Percentiles rank a stretch among this genome's conserved stretches.
Evolutionary conservation across 176 grass and related monocot species (phyloP).

Genomic region (Melocanna baccifera): DNA sequence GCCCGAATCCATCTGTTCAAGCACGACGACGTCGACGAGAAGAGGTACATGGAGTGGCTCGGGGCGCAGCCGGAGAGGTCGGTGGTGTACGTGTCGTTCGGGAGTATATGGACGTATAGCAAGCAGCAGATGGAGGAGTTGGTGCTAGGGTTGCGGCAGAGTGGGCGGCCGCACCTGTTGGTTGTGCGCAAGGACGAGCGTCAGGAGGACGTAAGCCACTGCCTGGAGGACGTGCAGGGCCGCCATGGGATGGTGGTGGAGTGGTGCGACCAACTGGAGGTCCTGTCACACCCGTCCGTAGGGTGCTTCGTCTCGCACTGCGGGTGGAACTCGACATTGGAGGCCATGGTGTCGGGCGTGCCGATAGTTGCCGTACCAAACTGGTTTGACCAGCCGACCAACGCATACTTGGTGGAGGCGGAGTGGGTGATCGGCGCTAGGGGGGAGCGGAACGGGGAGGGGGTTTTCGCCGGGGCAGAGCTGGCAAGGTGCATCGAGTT

Average conservation of each 20-base stretch:
- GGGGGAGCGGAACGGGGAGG: constrained; percentile 3
- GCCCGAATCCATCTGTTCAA: background rate
- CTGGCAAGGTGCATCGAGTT: constrained; percentile 52
- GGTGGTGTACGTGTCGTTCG: constrained; percentile 65
- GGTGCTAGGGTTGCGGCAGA: background rate
- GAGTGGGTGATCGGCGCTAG: constrained; percentile 31
- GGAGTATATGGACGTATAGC: constrained; percentile 39
- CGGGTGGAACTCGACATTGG: constrained; percentile 70
- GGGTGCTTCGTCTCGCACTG: constrained; percentile 71
- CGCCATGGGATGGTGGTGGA: constrained; percentile 46
- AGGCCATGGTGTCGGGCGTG: constrained; percentile 32
- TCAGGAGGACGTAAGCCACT: background rate
- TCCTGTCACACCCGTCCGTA: constrained; percentile 44
- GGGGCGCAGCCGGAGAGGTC: constrained; percentile 24
- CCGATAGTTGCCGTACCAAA: constrained; percentile 28
- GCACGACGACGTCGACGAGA: background rate
- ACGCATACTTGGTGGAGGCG: constrained; percentile 30
- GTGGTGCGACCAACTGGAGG: constrained; percentile 59
- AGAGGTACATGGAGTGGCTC: constrained; percentile 56
- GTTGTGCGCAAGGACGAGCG: constrained; percentile 40
- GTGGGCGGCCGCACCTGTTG: constrained; percentile 38
- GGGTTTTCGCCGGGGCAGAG: constrained; percentile 33
- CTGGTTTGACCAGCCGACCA: constrained; percentile 41
- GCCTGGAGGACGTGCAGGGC: background rate
- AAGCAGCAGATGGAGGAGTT: constrained; percentile 52